Percentiles rank a stretch among this genome's conserved stretches.
These are phyloP conservation scores for Irpex rosettiformis DNA, from an alignment of 1,284 basidiomycete species.

Conservation along the genomic window DNA sequence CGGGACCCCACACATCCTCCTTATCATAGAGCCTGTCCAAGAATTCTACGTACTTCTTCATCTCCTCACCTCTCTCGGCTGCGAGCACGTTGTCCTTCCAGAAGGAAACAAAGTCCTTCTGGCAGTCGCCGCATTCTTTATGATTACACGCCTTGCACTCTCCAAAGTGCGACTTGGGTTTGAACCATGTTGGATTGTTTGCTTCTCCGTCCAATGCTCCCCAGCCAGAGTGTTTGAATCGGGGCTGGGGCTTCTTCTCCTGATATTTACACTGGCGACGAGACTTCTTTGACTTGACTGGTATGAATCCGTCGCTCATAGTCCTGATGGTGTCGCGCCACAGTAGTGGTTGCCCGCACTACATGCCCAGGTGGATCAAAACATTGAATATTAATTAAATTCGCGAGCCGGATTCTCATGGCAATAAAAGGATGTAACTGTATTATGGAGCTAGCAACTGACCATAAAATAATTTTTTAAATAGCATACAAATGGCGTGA, in stretches of 20 bases:
- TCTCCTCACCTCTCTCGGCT: slow-evolving; percentile 13
- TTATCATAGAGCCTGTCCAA: slow-evolving; percentile 6
- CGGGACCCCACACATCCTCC: slow-evolving; percentile 3
- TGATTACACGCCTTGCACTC: slow-evolving; percentile 10
- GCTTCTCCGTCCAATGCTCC: background rate
- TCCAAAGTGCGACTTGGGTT: background rate
- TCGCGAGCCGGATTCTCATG: no score
- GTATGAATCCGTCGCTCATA: slow-evolving; percentile 6
- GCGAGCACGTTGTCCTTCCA: slow-evolving; percentile 17
- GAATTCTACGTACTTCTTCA: slow-evolving; percentile 14
- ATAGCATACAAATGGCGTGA: no score
- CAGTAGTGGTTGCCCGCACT: no score
- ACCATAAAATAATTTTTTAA: no score
- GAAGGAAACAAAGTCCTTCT: slow-evolving; percentile 13
- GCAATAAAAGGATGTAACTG: no score
- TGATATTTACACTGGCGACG: background rate
- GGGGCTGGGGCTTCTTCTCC: background rate
- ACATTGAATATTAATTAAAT: no score
- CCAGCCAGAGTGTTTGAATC: background rate
- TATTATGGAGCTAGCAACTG: no score
- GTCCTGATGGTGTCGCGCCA: background rate
- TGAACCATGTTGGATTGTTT: background rate
- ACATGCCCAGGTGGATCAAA: no score
- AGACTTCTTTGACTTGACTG: slow-evolving; percentile 2
- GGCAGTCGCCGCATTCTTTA: slow-evolving; percentile 7